Percentiles rank a stretch among this genome's conserved stretches.
Conservation (phyloP, 176 grass and related monocot species). For the Themeda triandra region DNA sequence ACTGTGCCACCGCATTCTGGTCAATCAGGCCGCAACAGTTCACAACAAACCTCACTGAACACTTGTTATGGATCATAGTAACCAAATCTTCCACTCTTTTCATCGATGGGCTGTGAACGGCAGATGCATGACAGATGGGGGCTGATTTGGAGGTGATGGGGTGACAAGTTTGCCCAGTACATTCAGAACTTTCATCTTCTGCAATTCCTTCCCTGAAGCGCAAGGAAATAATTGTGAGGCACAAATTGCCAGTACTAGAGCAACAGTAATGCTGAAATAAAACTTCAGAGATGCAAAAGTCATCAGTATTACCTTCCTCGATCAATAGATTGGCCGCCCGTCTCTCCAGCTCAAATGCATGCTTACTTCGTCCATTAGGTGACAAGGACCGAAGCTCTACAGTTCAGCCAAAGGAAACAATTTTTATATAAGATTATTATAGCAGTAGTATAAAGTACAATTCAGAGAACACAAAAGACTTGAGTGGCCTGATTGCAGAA, state of each 20-base stretch:
- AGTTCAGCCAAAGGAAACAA: conserved; percentile 18
- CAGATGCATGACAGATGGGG: conserved; percentile 34
- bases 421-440: conserved; percentile 25
- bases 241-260: background rate
- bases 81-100: conserved; percentile 8
- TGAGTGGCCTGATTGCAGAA: background rate
- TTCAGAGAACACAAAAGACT: background rate
- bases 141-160: conserved; percentile 18
- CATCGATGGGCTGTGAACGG: conserved; percentile 22
- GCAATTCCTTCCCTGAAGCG: conserved; percentile 76
- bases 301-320: conserved; percentile 88
- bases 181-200: conserved; percentile 89
- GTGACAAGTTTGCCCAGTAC: conserved; percentile 53
- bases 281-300: too few species aligned
- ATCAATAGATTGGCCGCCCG: conserved; percentile 82
- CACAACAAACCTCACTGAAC: background rate
- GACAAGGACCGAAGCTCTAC: conserved; percentile 79
- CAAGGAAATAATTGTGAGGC: background rate
- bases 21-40: conserved; percentile 12
- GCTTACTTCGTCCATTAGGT: conserved; percentile 64
- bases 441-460: background rate
- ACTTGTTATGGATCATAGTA: background rate
- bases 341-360: conserved; percentile 88
- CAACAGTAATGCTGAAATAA: too few species aligned
- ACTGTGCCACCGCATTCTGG: conserved; percentile 2